Percentiles rank a stretch among this genome's conserved stretches.
Evolutionary conservation across 805 yeast genomes (phyloP).

Genomic region (Barnettozyma botsteinii): DNA sequence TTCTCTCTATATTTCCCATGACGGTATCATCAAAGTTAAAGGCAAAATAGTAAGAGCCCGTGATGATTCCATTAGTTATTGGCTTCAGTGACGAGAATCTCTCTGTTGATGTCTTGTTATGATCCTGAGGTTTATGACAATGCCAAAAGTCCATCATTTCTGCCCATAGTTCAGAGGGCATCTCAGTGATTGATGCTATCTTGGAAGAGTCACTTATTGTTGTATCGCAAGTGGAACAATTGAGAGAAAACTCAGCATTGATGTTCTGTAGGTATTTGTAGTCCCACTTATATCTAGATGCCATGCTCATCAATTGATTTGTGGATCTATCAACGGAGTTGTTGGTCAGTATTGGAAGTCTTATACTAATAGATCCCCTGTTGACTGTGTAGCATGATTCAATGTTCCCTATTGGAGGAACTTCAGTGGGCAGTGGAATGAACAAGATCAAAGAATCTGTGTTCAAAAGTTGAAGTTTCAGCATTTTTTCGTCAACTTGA

Average conservation of each 20-base stretch:
- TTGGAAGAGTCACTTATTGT: slow-evolving; percentile 28
- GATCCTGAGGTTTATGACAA: slow-evolving; percentile 71
- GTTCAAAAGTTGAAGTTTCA: background rate
- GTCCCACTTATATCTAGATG: slow-evolving; percentile 35
- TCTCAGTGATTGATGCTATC: slow-evolving; percentile 39
- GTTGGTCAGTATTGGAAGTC: slow-evolving; percentile 11
- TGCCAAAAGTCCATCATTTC: slow-evolving; percentile 98
- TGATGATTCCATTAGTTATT: slow-evolving; percentile 33
- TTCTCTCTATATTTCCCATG: slow-evolving; percentile 6
- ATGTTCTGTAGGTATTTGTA: slow-evolving; percentile 33
- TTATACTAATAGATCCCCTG: slow-evolving; percentile 5
- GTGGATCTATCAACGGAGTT: slow-evolving; percentile 11
- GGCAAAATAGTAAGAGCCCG: slow-evolving; percentile 52
- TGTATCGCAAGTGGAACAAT: slow-evolving; percentile 30
- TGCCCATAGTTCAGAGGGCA: slow-evolving; percentile 93
- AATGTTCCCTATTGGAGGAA: slow-evolving; percentile 2
- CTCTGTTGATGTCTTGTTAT: slow-evolving; percentile 16
- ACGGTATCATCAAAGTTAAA: slow-evolving; percentile 10
- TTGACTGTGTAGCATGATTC: background rate
- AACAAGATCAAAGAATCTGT: background rate
- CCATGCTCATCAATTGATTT: slow-evolving; percentile 21
- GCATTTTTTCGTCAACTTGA: slow-evolving; percentile 3
- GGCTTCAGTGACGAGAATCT: slow-evolving; percentile 44
- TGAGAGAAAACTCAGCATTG: slow-evolving; percentile 24
- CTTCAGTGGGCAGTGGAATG: slow-evolving; percentile 7